Evolutionary conservation across 2,329 filamentous ascomycete genomes (phyloP), one percentile per base, ranked within the genome.

Genomic region (Paecilomyces sp.): DNA sequence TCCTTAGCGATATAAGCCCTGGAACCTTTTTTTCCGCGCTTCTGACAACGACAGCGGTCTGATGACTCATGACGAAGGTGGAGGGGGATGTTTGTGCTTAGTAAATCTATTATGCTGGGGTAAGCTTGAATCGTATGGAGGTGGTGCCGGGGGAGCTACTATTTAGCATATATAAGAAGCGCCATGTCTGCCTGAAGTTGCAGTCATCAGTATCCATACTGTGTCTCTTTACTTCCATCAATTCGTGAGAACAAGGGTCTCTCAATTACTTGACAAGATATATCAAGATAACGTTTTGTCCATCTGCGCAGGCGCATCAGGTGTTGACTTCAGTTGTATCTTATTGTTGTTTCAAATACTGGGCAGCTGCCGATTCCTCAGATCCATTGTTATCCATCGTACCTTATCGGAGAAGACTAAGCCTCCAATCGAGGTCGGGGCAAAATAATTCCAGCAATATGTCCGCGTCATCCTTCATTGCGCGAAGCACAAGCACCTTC

Each of bases 381-480:
- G 34, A 41, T 41, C 2, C 34, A 41, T 5, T 41, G 12, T 41
- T 41, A 41, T n/a, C 25, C 3, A 28, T 6, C 25, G 1, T 22
- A 28, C 3, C 25, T 6, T 28, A 1, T 28, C 3, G 25, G 6
- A 28, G 25, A 28, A 28, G 3, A 28, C 25, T 28, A 6, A 28
- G 25, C 25, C 25, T 28, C 25, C 25, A 28, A 3, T 28, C 25
- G 25, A 28, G n/a, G 36, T n/a, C 3, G 13, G 1, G n/a, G 3
- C 2, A 18, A 6, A 47, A 9, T 9, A 18, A 22, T 18, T 18
- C 41, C n/a, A 41, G 2, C 36, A 15, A 18, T 15, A 67, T 66
- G 66, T 53, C 62, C 4, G 57, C 70, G 1, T 62, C 68, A 22
- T 72, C 71, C 3, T 64, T 69, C 30, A 52, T 69, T 58, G 68